phyloP scores from a whole-genome alignment of 129 eudicot genomes.

The Lactuca saligna region DNA sequence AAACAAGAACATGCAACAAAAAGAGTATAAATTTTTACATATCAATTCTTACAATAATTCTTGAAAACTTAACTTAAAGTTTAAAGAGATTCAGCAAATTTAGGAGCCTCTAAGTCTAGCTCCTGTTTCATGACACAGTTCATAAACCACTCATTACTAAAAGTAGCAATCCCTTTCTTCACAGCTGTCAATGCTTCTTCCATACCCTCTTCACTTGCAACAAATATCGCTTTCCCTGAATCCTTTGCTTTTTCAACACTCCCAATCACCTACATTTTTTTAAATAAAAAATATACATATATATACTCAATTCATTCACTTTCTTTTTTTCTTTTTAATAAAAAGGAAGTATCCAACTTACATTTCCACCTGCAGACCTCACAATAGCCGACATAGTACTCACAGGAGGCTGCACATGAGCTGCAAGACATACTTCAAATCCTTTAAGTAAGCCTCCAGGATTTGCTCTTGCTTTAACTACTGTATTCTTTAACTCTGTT shows the following conservation, averaged over 20 bases:
- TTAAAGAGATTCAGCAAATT: slow-evolving; percentile 79
- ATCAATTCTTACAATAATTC: too few relatives aligned
- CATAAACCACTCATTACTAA: slow-evolving; percentile 85
- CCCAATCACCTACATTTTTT: slow-evolving; percentile 51
- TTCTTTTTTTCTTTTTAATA: too few relatives aligned
- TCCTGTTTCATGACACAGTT: slow-evolving; percentile 92
- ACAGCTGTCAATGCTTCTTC: slow-evolving; percentile 76
- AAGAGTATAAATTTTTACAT: too few relatives aligned
- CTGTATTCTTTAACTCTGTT: slow-evolving; percentile 54
- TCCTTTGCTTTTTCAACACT: slow-evolving; percentile 41
- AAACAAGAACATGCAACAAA: too few relatives aligned
- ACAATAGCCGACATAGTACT: slow-evolving; percentile 62
- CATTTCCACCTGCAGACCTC: slow-evolving; percentile 87
- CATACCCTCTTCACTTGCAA: slow-evolving; percentile 82
- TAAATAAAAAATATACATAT: too few relatives aligned
- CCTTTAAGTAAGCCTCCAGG: slow-evolving; percentile 65
- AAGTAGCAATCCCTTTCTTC: slow-evolving; percentile 66
- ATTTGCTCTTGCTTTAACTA: slow-evolving; percentile 54
- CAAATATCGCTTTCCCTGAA: slow-evolving; percentile 49
- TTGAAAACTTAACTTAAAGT: too few relatives aligned
- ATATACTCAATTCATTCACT: too few relatives aligned
- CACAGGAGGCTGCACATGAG: slow-evolving; percentile 72
- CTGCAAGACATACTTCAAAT: slow-evolving; percentile 61
- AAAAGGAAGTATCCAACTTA: slow-evolving; percentile 30
- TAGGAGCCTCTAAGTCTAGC: slow-evolving; percentile 76